Evolutionary conservation across 331 rosid genomes (phyloP), one percentile per base, ranked within the genome.

Genomic region (Quercus phellos): DNA sequence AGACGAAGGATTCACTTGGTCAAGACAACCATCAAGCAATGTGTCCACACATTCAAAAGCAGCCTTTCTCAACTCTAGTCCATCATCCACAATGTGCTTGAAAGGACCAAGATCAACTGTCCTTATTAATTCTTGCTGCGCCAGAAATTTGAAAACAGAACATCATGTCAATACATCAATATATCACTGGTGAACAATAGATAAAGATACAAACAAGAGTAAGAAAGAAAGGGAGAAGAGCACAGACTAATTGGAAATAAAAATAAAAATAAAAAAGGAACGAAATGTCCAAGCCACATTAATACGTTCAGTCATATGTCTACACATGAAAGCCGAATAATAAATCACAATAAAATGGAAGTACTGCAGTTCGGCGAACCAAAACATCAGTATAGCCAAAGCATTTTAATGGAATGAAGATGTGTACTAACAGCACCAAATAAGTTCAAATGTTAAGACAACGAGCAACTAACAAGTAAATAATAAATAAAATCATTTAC

Each of bases 1-100:
- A 18, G 97, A 94, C 27, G 98, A 85, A 66, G 98, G 98, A 84
- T 94, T 90, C 92, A 94, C 93, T 89, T 92, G 97, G 87, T 92
- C 96, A 73, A 94, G 96, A 83, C 98, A 94, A 80, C 96, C 90
- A 80, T 91, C 98, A 38, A 94, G 86, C 83, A 94, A 84, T 38
- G 97, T 92, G 82, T 91, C 97, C 77, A 92, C 97, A 50, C 10
- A 35, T 35, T 7, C 43, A 35, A 35, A 35, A 35, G 43, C 43
- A 35, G 11, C 2, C 43, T 6, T 35, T 35, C 43, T 35, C 43
- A 35, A 35, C 2, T 35, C 43, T 6, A 35, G 11, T 7, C 43
- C 11, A 7, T 35, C 43, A 35, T 35, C 43, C 43, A 35, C 43
- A 35, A 35, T 35, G 10, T 35, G 43, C 11, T 7, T 35, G 43